Conservation (phyloP, 768 basidiomycete genomes). For the Strobilomyces dryophilus region DNA sequence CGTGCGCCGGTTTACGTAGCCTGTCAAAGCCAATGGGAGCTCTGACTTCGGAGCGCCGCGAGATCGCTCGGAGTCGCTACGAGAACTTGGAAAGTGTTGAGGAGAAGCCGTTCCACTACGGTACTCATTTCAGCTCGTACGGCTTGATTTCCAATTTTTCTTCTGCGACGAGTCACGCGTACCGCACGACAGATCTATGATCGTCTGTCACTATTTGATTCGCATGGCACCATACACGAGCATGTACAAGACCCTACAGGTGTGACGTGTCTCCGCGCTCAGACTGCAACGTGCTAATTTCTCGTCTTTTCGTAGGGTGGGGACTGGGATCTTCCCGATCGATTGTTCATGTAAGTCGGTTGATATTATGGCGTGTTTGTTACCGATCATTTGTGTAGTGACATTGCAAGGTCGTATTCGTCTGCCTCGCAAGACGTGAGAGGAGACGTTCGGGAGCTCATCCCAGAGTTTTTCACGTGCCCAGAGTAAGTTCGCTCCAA, state of each 20-base stretch:
- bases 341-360: conserved; percentile 63
- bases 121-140: conserved; percentile 87
- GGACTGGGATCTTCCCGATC: conserved; percentile 90
- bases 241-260: conserved; percentile 90
- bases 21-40: conserved; percentile 90
- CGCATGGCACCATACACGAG: conserved; percentile 86
- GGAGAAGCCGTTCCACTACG: conserved; percentile 88
- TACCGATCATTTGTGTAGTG: conserved; percentile 39
- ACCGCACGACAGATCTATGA: conserved; percentile 61
- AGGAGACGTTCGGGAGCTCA: conserved; percentile 91
- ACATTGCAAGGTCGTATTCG: conserved; percentile 74
- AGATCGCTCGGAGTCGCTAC: conserved; percentile 75
- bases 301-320: conserved; percentile 57
- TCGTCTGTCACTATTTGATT: conserved; percentile 91
- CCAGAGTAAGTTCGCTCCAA: conserved; percentile 53
- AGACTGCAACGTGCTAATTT: not conserved
- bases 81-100: conserved; percentile 69
- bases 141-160: not conserved
- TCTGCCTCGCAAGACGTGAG: conserved; percentile 83
- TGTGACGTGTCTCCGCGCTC: conserved; percentile 32
- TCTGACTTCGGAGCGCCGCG: conserved; percentile 65
- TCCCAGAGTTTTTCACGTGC: conserved; percentile 84
- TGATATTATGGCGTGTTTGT: not conserved
- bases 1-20: conserved; percentile 34
- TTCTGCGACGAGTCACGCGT: conserved; percentile 1